Conservation (phyloP, 352 stramenopile species). For the Phytopythium litorale region DNA sequence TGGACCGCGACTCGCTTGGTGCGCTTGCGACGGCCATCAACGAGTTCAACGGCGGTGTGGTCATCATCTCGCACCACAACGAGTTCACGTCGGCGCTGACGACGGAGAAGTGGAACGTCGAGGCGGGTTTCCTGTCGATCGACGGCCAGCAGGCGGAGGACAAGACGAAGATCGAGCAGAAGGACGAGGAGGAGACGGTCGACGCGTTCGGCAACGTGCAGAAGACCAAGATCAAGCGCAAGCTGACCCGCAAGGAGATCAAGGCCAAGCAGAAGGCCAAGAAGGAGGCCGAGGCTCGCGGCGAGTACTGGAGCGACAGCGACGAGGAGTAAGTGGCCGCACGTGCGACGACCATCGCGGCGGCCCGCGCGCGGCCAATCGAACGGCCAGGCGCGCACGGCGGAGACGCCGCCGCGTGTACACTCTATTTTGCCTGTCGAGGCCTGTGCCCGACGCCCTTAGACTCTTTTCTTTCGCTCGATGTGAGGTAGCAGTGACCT, state of each 20-base stretch:
- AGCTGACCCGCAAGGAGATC: constrained; percentile 87
- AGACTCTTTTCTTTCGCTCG: not conserved
- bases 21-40: constrained; percentile 95
- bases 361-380: not conserved
- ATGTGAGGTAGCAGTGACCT: constrained; percentile 3
- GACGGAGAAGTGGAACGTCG: constrained; percentile 95
- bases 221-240: constrained; percentile 89
- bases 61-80: constrained; percentile 98
- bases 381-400: not conserved
- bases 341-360: not conserved
- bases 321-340: constrained; percentile 52
- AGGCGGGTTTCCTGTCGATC: constrained; percentile 81
- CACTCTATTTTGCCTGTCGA: constrained; percentile 3
- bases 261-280: constrained; percentile 87
- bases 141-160: constrained; percentile 81
- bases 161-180: constrained; percentile 92
- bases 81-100: constrained; percentile 95
- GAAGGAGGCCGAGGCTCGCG: constrained; percentile 83
- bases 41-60: constrained; percentile 95
- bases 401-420: constrained; percentile 1
- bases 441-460: not conserved
- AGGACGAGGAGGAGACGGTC: constrained; percentile 75
- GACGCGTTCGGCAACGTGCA: constrained; percentile 84
- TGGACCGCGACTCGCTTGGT: constrained; percentile 96
- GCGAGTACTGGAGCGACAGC: constrained; percentile 83